Base-by-base conservation (phyloP, 2,329 filamentous ascomycete species). In the Fusarium poae region DNA sequence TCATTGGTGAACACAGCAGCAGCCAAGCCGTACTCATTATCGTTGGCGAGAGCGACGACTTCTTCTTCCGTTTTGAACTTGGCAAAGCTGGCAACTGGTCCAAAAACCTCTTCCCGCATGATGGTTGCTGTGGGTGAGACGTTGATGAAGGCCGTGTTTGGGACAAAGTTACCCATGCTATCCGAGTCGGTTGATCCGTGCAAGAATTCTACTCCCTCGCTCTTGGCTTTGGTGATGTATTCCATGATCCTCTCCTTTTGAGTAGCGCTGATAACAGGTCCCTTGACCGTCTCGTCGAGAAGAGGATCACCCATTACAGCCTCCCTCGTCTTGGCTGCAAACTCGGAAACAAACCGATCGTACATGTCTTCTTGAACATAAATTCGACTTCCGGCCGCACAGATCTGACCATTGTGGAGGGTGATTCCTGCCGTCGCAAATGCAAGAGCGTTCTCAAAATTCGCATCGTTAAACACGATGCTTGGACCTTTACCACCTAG, bases 401-500 rank as follows among this genome's bases (percentile, higher is more conserved):
- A 89, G n/a, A 88, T 82, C 75, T 89, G 87, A 6, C 87, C 87
- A 70, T 84, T 82, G 68, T 89, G 87, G 7, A 79, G 81, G 65
- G 83, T 81, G 61, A 84, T 83, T 15, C 81, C 79, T 58, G 62
- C 23, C 13, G 72, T 66, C 3, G 74, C 48, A 62, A 66, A 72
- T 68, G 91, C 88, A 34, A 91, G 87, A 3, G 88, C 87, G 69
- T 88, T 85, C 18, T 88, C 86, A 39, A 89, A 72, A 62, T 89
- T 85, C 2, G 86, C 86, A 70, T 90, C 88, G 2, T 84, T 81
- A 56, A 90, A 90, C 12, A 90, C 82, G 5, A 90, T 73, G 5
- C 87, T 78, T 0, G 88, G 86, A 7, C 83, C 85, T 75, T 92
- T 92, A 81, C 91, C 89, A 42, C 91, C 90, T 18, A 92, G 87